Conservation (phyloP, 805 yeast genomes). For the Cyberlindnera meyerae region DNA sequence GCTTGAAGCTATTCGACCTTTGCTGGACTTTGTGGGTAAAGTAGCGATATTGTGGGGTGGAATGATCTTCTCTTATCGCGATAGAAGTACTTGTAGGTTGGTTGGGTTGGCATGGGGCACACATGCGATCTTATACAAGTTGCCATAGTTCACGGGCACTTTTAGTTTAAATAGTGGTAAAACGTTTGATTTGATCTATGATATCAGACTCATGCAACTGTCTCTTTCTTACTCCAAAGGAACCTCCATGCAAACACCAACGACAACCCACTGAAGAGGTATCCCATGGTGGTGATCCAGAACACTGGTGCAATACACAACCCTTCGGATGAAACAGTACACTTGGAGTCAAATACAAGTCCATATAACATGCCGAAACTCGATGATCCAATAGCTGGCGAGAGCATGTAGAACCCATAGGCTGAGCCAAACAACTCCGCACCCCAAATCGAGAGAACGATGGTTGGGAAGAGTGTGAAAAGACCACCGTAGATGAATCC, state of each 20-base stretch:
- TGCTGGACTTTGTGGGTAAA: too few species aligned
- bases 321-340: too few species aligned
- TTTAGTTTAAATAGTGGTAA: too few species aligned
- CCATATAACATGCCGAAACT: constrained; percentile 71
- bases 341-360: constrained; percentile 43
- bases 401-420: constrained; percentile 86
- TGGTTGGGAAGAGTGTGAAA: constrained; percentile 82
- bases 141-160: too few species aligned
- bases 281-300: constrained; percentile 15
- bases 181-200: too few species aligned
- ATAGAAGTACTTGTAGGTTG: too few species aligned
- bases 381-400: constrained; percentile 81
- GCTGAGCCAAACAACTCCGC: constrained; percentile 83
- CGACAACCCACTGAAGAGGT: constrained; percentile 7
- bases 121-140: too few species aligned
- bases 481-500: constrained; percentile 80
- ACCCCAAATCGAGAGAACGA: constrained; percentile 84
- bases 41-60: too few species aligned
- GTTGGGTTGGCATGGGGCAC: too few species aligned
- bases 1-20: neutral
- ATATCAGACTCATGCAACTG: neutral
- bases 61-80: too few species aligned
- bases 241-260: constrained; percentile 21
- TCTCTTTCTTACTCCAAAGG: constrained; percentile 13
- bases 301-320: constrained; percentile 20